These are phyloP conservation scores for Boletus vermiculosoides DNA, from an alignment of 768 basidiomycete species.

Conservation along the genomic window DNA sequence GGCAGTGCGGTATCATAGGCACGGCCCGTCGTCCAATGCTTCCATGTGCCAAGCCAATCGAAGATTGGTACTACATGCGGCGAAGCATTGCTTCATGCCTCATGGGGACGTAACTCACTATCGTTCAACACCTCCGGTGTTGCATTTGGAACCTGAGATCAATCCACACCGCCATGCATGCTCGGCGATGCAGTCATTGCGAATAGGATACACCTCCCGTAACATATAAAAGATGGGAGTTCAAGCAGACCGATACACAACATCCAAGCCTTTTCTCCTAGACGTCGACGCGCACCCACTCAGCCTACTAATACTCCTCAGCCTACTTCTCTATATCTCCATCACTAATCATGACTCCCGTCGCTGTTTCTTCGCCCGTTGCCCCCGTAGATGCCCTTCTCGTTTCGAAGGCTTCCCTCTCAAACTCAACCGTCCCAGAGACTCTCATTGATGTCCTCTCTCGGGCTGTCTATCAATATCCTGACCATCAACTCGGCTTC, in stretches of 20 bases:
- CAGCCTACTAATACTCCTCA: background rate
- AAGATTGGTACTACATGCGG: background rate
- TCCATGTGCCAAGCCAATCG: conserved; percentile 5
- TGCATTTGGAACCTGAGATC: background rate
- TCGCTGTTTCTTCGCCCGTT: conserved; percentile 8
- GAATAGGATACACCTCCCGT: background rate
- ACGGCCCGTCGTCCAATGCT: background rate
- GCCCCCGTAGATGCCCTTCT: conserved; percentile 8
- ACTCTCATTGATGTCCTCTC: conserved; percentile 26
- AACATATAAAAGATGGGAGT: conserved; percentile 21
- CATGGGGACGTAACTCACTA: conserved; percentile 1
- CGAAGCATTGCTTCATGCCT: background rate
- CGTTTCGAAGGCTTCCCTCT: conserved; percentile 16
- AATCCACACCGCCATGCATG: background rate
- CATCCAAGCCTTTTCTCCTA: background rate
- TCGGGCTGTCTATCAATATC: conserved; percentile 22
- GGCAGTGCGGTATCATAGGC: conserved; percentile 1
- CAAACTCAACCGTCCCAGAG: conserved; percentile 2
- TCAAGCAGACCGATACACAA: conserved; percentile 3
- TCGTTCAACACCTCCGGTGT: background rate
- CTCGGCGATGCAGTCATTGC: background rate
- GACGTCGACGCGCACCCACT: background rate
- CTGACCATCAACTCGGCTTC: conserved; percentile 27
- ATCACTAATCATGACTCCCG: conserved; percentile 13
- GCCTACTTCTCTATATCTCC: background rate